A percentile compares a stretch with the other conserved stretches of the same genome.
These are phyloP conservation scores for Rhododendron griersonianum DNA, from an alignment of 148 eudicot genomes.

Conservation along the genomic window DNA sequence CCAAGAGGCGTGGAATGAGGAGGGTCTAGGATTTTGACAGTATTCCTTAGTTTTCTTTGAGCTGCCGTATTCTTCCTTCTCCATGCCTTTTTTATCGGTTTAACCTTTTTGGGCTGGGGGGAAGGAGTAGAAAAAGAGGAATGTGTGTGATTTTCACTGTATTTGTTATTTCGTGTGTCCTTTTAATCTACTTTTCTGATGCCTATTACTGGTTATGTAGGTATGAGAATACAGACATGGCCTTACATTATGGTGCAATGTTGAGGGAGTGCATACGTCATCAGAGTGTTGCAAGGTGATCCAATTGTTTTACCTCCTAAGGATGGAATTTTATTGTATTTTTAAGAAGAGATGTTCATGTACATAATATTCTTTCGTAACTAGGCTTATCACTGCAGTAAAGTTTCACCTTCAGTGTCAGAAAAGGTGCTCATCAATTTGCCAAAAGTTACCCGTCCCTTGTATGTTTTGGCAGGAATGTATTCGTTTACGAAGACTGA, in stretches of 20 bases:
- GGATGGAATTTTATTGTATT: not conserved
- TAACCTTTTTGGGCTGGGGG: not conserved
- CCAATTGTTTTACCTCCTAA: not conserved
- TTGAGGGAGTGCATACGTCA: constrained; percentile 98
- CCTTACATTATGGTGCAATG: constrained; percentile 94
- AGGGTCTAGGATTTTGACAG: not conserved
- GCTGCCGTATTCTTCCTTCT: not conserved
- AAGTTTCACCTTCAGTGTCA: not conserved
- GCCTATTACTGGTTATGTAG: constrained; percentile 31
- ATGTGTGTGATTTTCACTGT: not conserved
- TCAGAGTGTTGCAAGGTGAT: constrained; percentile 94
- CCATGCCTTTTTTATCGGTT: not conserved
- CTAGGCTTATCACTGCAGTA: not conserved
- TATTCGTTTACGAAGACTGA: not conserved
- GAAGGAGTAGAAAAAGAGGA: no score
- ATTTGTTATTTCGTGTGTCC: not conserved
- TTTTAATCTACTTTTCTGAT: constrained; percentile 7
- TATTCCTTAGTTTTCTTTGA: not conserved
- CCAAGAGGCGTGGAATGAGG: not conserved
- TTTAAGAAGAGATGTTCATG: not conserved
- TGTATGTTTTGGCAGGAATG: not conserved
- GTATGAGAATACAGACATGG: constrained; percentile 81
- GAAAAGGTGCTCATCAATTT: not conserved
- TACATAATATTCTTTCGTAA: not conserved
- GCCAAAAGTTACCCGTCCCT: not conserved